These are phyloP conservation scores for Ascomycota sp. DNA, from an alignment of 2,329 filamentous ascomycete genomes.

Conservation along the genomic window DNA sequence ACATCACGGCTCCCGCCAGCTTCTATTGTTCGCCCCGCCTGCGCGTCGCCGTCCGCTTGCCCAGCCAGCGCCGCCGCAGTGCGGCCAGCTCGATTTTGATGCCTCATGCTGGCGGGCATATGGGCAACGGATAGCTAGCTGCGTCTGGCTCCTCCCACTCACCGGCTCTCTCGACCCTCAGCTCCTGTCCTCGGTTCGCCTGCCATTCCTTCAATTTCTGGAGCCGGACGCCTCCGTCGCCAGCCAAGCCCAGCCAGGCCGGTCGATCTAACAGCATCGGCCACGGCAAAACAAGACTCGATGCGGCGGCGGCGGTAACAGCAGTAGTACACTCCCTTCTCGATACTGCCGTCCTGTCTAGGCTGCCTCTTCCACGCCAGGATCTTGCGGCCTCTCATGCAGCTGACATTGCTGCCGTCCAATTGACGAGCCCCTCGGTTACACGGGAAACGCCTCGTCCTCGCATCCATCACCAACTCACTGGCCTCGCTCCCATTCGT, in stretches of 20 bases:
- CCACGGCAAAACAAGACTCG: background rate
- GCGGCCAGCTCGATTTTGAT: slow-evolving; percentile 1
- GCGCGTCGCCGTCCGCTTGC: slow-evolving; percentile 2
- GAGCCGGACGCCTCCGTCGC: background rate
- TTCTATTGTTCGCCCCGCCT: slow-evolving; percentile 2
- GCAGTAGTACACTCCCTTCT: slow-evolving; percentile 1
- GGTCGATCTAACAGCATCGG: background rate
- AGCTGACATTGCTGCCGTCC: slow-evolving; percentile 4
- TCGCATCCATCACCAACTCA: slow-evolving; percentile 5
- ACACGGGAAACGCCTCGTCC: slow-evolving; percentile 6
- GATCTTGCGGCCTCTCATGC: slow-evolving; percentile 5
- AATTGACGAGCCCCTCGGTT: slow-evolving; percentile 9
- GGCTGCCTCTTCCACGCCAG: slow-evolving; percentile 3
- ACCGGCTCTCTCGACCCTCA: background rate
- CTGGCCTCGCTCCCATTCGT: slow-evolving; percentile 7
- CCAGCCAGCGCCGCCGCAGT: slow-evolving; percentile 2
- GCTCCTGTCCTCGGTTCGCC: background rate
- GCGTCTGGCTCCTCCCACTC: slow-evolving; percentile 5
- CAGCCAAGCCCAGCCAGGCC: background rate
- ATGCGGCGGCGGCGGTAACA: background rate
- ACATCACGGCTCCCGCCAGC: slow-evolving; percentile 2
- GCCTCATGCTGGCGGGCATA: slow-evolving; percentile 4
- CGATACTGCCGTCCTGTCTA: background rate
- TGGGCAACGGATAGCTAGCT: slow-evolving; percentile 8
- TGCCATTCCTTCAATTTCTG: background rate